Percentiles rank a stretch among this genome's conserved stretches.
Conservation (phyloP, 78 protist species). For the Dictyostelium discoideum region dicty_2.7 NC_007090.3:1898001-1898500, state of each 20-base stretch:
- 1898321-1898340: not conserved
- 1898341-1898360: not conserved
- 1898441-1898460: slow-evolving; percentile 63
- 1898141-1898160: too few species aligned
- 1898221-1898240: not conserved
- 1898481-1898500: slow-evolving; percentile 67
- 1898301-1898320: not conserved
- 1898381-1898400: slow-evolving; percentile 71
- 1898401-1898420: slow-evolving; percentile 81
- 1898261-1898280: too few species aligned
- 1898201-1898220: not conserved
- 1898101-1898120: too few species aligned
- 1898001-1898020: too few species aligned
- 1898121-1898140: too few species aligned
- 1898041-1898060: too few species aligned
- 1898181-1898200: too few species aligned
- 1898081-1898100: too few species aligned
- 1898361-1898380: slow-evolving; percentile 26
- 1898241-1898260: too few species aligned
- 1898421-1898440: slow-evolving; percentile 63
- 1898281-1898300: not conserved
- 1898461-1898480: slow-evolving; percentile 82
- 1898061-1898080: too few species aligned
- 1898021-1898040: too few species aligned
- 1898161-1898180: too few species aligned